Evolutionary conservation across 164 flowering plant genomes (phyloP).

Genomic region (Amborella trichopoda): DNA sequence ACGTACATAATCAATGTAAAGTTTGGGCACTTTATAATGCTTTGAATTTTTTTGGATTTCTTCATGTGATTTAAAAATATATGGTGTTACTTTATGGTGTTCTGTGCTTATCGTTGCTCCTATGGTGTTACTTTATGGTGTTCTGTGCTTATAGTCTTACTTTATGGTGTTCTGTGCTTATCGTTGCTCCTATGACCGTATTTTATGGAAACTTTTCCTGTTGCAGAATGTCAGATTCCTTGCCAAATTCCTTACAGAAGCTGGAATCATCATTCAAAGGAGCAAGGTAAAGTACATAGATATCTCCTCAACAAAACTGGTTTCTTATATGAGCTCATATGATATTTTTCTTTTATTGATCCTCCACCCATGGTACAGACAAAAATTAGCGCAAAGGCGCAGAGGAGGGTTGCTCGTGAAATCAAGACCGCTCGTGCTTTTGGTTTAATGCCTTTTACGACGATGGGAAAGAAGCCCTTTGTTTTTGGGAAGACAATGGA

Average conservation of each 20-base stretch:
- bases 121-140: too few species aligned
- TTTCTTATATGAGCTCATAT: neutral
- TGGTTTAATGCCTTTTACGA: constrained; percentile 91
- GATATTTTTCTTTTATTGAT: neutral
- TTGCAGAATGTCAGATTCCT: constrained; percentile 86
- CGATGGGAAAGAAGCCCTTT: constrained; percentile 81
- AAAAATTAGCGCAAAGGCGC: constrained; percentile 86
- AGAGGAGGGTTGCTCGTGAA: constrained; percentile 87
- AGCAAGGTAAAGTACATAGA: constrained; percentile 36
- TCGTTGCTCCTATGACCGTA: too few species aligned
- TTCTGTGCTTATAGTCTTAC: too few species aligned
- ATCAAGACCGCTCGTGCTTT: constrained; percentile 90
- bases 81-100: too few species aligned
- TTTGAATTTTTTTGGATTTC: too few species aligned
- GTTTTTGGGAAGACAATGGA: constrained; percentile 55
- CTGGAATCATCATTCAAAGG: constrained; percentile 79
- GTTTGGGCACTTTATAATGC: too few species aligned
- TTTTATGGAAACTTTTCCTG: too few species aligned
- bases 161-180: too few species aligned
- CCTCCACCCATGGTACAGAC: constrained; percentile 30
- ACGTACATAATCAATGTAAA: too few species aligned
- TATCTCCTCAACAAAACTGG: neutral
- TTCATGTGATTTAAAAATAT: too few species aligned
- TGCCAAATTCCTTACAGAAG: constrained; percentile 79
- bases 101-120: too few species aligned